A percentile compares a stretch with the other conserved stretches of the same genome.
phyloP scores from a whole-genome alignment of 2,329 filamentous ascomycete species.

The Setomelanomma holmii region DNA sequence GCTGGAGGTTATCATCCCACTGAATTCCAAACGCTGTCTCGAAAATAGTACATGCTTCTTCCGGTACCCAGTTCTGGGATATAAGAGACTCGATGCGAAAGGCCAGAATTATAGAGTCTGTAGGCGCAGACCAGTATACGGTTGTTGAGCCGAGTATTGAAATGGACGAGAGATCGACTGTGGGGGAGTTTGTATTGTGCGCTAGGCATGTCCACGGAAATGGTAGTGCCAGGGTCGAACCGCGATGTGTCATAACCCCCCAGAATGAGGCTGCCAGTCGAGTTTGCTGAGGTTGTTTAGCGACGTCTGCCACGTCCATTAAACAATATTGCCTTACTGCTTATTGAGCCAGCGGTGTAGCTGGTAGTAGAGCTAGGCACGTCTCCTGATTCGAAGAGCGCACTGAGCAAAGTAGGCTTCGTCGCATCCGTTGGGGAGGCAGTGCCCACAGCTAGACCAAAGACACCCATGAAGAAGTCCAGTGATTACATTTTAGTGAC shows the following conservation, averaged over 20 bases:
- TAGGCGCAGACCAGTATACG: neutral
- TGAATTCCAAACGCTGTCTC: neutral
- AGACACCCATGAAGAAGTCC: neutral
- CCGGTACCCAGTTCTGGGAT: neutral
- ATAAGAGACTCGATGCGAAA: neutral
- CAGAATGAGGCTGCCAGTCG: neutral
- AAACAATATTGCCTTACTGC: neutral
- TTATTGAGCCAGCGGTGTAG: neutral
- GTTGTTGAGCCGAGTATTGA: neutral
- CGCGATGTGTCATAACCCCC: neutral
- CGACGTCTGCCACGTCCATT: neutral
- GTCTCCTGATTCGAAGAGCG: neutral
- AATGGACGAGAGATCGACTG: neutral
- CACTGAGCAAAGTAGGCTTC: neutral
- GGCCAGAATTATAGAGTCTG: neutral
- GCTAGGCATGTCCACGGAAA: neutral
- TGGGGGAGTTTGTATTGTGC: neutral
- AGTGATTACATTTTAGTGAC: neutral
- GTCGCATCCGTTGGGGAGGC: neutral
- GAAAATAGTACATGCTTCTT: neutral
- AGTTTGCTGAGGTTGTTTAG: neutral
- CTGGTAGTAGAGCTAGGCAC: neutral
- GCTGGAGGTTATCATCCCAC: neutral
- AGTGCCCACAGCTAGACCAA: neutral
- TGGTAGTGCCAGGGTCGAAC: neutral